Evolutionary conservation across 108 stramenopile species (phyloP).

Genomic region (Fistulifera solaris): DNA sequence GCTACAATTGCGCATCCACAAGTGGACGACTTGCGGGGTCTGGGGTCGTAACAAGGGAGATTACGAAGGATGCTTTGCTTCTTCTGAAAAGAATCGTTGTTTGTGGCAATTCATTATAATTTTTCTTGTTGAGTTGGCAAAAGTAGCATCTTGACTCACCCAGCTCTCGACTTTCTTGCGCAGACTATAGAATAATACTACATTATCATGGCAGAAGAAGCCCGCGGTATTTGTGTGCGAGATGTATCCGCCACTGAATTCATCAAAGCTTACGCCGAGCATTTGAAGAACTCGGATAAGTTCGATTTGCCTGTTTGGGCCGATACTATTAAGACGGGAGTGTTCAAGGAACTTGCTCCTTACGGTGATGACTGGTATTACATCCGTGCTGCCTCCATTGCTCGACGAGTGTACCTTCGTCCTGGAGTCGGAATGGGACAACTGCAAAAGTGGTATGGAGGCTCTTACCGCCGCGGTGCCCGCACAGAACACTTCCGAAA

Average conservation of each 20-base stretch:
- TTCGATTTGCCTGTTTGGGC: constrained; percentile 97
- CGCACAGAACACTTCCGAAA: constrained; percentile 91
- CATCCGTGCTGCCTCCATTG: constrained; percentile 97
- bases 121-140: too few species aligned
- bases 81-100: too few species aligned
- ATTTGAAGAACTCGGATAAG: constrained; percentile 97
- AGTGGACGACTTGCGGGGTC: too few species aligned
- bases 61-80: too few species aligned
- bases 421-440: constrained; percentile 95
- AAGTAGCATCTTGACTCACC: too few species aligned
- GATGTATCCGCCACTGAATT: constrained; percentile 86
- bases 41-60: too few species aligned
- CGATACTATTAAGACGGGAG: constrained; percentile 95
- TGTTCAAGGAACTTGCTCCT: constrained; percentile 97
- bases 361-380: constrained; percentile 99
- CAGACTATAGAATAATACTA: too few species aligned
- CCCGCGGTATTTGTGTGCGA: constrained; percentile 83
- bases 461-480: constrained; percentile 82
- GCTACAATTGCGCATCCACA: too few species aligned
- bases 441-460: constrained; percentile 95
- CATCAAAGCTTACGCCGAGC: constrained; percentile 92
- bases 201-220: constrained; percentile 59
- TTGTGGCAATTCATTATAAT: too few species aligned
- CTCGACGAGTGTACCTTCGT: constrained; percentile 96
- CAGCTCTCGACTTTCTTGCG: too few species aligned